Base-by-base conservation (phyloP, 768 basidiomycete genomes). In the Leucocoprinus sp. region DNA sequence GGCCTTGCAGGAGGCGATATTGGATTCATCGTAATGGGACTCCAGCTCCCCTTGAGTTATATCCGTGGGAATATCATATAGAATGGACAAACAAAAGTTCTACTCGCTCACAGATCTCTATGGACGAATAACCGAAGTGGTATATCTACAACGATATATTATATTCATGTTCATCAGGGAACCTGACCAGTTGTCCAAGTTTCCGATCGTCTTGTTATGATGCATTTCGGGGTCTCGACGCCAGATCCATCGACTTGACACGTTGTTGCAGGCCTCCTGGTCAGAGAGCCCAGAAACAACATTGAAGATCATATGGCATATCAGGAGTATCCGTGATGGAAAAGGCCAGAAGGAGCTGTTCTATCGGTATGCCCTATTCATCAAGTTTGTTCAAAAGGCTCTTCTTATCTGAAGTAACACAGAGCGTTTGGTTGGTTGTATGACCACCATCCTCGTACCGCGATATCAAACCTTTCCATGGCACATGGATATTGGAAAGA, bases 401-500 rank as follows among this genome's bases (percentile, higher is more conserved):
- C 4, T 31, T 31, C 4, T n/a, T 31, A 12, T 26, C 12, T 47
- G n/a, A n/a, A n/a, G n/a, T n/a, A n/a, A n/a, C n/a, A n/a, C n/a
- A 74, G 75, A 9, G 70, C 74, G 3, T 82, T 75, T 38, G 81
- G 78, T 11, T 85, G 83, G 83, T 66, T 86, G 1, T 82, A 77
- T 56, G 61, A 78, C 4, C 64, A 82, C 4, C 82, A 86, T 48
- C 82, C 83, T 1, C 71, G 80, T 2, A 85, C 84, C 0, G 80
- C 83, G 2, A 76, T 88, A 37, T 52, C 58, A 7, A 86, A 84
- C 54, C 70, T 85, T 3, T 67, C 58, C 40, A 28, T 51, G 18
- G 48, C 54, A 23, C 83, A 86, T 39, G 84, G 84, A 0, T 84
- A 80, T 54, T 86, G 81, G 79, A 85, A 88, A 55, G 84, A 86